These are phyloP conservation scores for Aspergillus sparsus DNA, from an alignment of 495 filamentous ascomycete genomes.

Conservation along the genomic window DNA sequence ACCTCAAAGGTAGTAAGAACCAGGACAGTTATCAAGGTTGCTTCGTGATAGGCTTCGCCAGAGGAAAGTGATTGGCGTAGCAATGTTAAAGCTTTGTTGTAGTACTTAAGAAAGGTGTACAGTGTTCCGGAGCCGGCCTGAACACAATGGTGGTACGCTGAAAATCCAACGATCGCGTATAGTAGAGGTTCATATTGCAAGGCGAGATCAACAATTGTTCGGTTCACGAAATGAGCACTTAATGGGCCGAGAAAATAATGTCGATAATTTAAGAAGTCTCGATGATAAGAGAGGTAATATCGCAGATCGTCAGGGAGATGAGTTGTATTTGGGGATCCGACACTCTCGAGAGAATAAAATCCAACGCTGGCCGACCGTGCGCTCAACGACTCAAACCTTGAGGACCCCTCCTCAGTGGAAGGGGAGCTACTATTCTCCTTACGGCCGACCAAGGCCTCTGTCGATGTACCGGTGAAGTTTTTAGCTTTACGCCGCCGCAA, in stretches of 20 bases:
- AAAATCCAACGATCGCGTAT: slow-evolving; percentile 86
- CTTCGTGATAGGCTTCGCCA: slow-evolving; percentile 65
- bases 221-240: slow-evolving; percentile 68
- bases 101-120: slow-evolving; percentile 82
- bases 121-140: slow-evolving; percentile 67
- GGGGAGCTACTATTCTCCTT: slow-evolving; percentile 47
- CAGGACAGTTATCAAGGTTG: slow-evolving; percentile 85
- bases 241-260: slow-evolving; percentile 79
- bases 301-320: slow-evolving; percentile 66
- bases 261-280: slow-evolving; percentile 69
- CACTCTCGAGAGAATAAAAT: slow-evolving; percentile 30
- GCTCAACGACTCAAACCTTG: slow-evolving; percentile 37
- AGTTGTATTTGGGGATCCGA: slow-evolving; percentile 31
- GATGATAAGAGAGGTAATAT: slow-evolving; percentile 78
- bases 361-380: slow-evolving; percentile 38
- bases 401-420: slow-evolving; percentile 40
- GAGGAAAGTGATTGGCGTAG: slow-evolving; percentile 71
- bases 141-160: slow-evolving; percentile 83
- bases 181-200: slow-evolving; percentile 78
- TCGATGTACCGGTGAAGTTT: slow-evolving; percentile 26
- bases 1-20: slow-evolving; percentile 95
- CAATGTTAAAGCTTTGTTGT: slow-evolving; percentile 79
- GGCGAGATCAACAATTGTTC: slow-evolving; percentile 68
- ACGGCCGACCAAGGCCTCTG: slow-evolving; percentile 37
- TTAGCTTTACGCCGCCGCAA: slow-evolving; percentile 46